Evolutionary conservation across 1,284 basidiomycete species (phyloP).

Genomic region (Trametes versicolor): DNA sequence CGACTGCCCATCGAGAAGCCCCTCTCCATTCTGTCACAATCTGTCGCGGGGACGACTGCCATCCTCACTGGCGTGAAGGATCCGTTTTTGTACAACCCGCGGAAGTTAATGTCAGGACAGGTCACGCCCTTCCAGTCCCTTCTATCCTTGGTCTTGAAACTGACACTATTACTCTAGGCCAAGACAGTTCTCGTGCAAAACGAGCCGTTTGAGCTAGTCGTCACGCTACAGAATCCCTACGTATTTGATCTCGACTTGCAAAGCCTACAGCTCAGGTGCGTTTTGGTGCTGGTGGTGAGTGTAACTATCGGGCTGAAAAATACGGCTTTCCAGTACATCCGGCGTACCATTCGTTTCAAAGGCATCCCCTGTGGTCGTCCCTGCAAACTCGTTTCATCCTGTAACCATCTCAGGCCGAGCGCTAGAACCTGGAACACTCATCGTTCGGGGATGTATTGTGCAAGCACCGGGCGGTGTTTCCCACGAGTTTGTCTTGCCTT

Average conservation of each 20-base stretch:
- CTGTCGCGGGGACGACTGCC: conserved; percentile 51
- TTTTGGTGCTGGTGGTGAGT: conserved; percentile 2
- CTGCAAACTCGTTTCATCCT: conserved; percentile 79
- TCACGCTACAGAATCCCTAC: conserved; percentile 92
- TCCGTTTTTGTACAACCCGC: conserved; percentile 91
- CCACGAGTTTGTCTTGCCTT: conserved; percentile 81
- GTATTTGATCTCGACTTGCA: conserved; percentile 91
- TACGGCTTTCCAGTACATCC: conserved; percentile 65
- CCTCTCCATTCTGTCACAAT: conserved; percentile 59
- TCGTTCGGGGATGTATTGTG: conserved; percentile 81
- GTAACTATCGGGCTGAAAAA: too few relatives aligned
- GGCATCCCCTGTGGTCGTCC: conserved; percentile 67
- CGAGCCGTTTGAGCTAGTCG: conserved; percentile 83
- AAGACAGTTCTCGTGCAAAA: conserved; percentile 82
- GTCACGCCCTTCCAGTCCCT: conserved; percentile 49
- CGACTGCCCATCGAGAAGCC: conserved; percentile 82
- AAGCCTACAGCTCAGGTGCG: conserved; percentile 82
- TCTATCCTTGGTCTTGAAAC: background rate
- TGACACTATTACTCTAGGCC: conserved; percentile 47
- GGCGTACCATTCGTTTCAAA: conserved; percentile 82
- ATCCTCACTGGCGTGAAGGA: conserved; percentile 69
- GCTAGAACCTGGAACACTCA: conserved; percentile 70
- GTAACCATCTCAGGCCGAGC: conserved; percentile 80
- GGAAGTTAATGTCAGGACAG: conserved; percentile 66
- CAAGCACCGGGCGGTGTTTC: conserved; percentile 79